These are phyloP conservation scores for Beauveria asiatica DNA, from an alignment of 2,329 filamentous ascomycete species.

Conservation along the genomic window DNA sequence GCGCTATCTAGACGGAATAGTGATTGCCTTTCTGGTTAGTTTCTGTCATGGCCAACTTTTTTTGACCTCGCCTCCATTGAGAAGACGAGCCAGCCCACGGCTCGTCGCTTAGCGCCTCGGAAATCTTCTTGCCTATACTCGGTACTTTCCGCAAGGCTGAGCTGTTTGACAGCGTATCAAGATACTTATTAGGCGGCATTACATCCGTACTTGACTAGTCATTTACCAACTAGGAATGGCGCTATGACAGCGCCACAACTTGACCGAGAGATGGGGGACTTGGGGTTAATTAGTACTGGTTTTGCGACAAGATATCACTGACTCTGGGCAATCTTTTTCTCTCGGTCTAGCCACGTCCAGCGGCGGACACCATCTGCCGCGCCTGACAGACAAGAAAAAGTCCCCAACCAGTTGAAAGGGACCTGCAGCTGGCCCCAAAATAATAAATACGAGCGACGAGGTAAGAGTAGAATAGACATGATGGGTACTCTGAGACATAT, in stretches of 20 bases:
- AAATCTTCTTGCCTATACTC: neutral
- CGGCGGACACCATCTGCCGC: neutral
- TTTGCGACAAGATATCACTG: neutral
- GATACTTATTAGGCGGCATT: neutral
- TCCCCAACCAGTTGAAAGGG: neutral
- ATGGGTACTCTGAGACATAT: neutral
- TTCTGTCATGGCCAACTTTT: neutral
- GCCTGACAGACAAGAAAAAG: neutral
- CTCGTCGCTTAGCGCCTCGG: neutral
- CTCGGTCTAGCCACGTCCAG: neutral
- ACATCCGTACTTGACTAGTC: no score
- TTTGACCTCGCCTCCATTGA: no score
- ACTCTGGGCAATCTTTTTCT: neutral
- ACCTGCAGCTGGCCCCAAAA: neutral
- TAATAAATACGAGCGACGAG: neutral
- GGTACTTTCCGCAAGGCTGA: neutral
- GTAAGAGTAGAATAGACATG: neutral
- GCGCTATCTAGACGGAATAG: no score
- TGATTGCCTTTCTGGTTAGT: no score
- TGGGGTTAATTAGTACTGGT: neutral
- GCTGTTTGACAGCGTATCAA: neutral
- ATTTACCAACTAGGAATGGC: no score
- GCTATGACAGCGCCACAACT: neutral
- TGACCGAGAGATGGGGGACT: neutral
- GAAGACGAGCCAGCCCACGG: neutral